Percentiles rank a stretch among this genome's conserved stretches.
phyloP scores from a whole-genome alignment of 1,284 basidiomycete species.

The Hymenochaete sp. region DNA sequence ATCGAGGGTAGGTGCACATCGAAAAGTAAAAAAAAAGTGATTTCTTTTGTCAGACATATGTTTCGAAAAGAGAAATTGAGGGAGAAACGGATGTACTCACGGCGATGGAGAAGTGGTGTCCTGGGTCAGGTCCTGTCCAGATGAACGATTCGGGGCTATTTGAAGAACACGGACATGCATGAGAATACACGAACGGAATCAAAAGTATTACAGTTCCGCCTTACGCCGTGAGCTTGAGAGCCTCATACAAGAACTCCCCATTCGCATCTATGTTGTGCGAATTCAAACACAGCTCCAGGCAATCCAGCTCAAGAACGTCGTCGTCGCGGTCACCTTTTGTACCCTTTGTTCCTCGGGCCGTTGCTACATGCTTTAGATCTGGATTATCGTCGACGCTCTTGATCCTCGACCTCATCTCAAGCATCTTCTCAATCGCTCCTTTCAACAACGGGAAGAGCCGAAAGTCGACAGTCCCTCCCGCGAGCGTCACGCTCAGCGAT shows the following conservation, averaged over 20 bases:
- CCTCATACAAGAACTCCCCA: slow-evolving; percentile 31
- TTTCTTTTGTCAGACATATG: background rate
- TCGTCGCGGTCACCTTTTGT: background rate
- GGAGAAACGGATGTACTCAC: slow-evolving; percentile 37
- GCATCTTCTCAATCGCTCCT: slow-evolving; percentile 17
- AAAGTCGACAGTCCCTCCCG: slow-evolving; percentile 26
- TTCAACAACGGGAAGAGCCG: slow-evolving; percentile 28
- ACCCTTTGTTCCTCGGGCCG: no score
- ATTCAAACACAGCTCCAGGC: slow-evolving; percentile 32
- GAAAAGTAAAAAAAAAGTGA: background rate
- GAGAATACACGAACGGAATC: no score
- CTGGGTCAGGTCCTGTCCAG: slow-evolving; percentile 52
- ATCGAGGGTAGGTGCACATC: slow-evolving; percentile 5
- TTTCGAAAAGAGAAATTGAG: background rate
- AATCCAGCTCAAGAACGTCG: background rate
- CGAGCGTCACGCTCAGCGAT: slow-evolving; percentile 23
- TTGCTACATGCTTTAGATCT: no score
- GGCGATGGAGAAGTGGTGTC: slow-evolving; percentile 50
- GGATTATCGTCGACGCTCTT: no score
- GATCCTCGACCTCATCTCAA: background rate
- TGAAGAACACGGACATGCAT: background rate
- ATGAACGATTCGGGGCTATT: slow-evolving; percentile 39
- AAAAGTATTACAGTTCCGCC: no score
- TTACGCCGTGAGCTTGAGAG: slow-evolving; percentile 35
- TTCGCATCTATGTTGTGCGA: slow-evolving; percentile 34